Percentiles rank a stretch among this genome's conserved stretches.
Conservation (phyloP, 2,329 filamentous ascomycete species). For the Claviceps sp. region DNA sequence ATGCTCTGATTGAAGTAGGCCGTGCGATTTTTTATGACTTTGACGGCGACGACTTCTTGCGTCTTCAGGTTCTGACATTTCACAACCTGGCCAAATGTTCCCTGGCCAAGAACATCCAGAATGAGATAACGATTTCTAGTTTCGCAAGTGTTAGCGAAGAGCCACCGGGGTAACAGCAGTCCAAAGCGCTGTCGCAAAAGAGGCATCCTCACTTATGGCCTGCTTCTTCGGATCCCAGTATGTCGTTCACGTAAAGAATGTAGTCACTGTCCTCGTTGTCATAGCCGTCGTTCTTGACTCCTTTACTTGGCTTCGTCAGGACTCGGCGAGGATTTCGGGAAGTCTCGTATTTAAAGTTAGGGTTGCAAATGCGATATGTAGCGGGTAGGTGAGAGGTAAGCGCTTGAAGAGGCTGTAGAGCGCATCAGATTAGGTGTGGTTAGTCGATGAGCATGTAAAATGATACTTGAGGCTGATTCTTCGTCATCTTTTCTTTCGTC, state of each 20-base stretch:
- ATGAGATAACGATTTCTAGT: slow-evolving; percentile 86
- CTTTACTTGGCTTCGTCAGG: slow-evolving; percentile 96
- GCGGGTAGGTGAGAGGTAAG: slow-evolving; percentile 85
- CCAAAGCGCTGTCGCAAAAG: slow-evolving; percentile 1
- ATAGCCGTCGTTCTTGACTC: slow-evolving; percentile 94
- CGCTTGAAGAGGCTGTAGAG: slow-evolving; percentile 74
- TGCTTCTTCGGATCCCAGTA: slow-evolving; percentile 91
- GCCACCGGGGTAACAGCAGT: no score
- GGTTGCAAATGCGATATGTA: slow-evolving; percentile 97
- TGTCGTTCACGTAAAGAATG: slow-evolving; percentile 98
- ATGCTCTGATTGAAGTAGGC: slow-evolving; percentile 99
- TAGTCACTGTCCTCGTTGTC: slow-evolving; percentile 99
- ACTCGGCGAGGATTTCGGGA: slow-evolving; percentile 91
- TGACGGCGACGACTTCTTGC: slow-evolving; percentile 95
- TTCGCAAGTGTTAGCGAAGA: neutral
- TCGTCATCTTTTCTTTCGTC: neutral
- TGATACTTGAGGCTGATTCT: no score
- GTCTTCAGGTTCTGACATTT: slow-evolving; percentile 98
- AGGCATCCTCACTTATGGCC: slow-evolving; percentile 73
- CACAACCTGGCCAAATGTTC: slow-evolving; percentile 95
- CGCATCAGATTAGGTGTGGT: neutral
- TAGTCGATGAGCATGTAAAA: neutral
- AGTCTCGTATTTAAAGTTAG: slow-evolving; percentile 95
- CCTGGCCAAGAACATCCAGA: slow-evolving; percentile 89
- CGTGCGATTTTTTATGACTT: slow-evolving; percentile 97